Base-by-base conservation (phyloP, 2,329 filamentous ascomycete genomes). In the Xylariaceae sp. region DNA sequence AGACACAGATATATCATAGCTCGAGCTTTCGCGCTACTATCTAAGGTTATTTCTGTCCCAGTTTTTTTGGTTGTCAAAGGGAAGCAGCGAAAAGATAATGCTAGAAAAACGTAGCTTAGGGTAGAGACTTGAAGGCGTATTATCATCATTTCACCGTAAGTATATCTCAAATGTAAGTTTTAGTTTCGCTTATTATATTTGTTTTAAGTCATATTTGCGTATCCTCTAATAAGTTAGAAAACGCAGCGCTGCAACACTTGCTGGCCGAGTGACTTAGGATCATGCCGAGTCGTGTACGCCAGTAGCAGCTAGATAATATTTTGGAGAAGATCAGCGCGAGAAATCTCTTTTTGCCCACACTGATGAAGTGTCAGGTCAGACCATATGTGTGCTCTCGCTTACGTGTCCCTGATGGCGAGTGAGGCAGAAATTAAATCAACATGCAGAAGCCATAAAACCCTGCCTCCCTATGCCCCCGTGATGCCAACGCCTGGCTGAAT, bases 401-500 rank as follows among this genome's bases (percentile, higher is more conserved):
- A n/a, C 23, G 16, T 16, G 12, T 29, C 33, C 11, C 14, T 29
- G 31, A 44, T 17, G 41, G 39, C n/a, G 60, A 47, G 63, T 58
- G 21, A 54, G 50, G 52, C 8, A 26, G 39, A 34, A 24, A 29
- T 24, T 54, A 57, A 60, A 60, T 43, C 52, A 59, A 56, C 50
- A 66, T 61, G 64, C 55, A 63, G 41, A 63, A 66, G 58, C 61
- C 53, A 61, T 58, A 24, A 46, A 46, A 57, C 48, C 53, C 52
- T 48, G 50, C 61, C 60, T 56, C 48, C 65, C 45, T 62, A 67
- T 68, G 61, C 63, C 67, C 64, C 64, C 59, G 17, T 67, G 48
- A 61, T 64, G 43, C 49, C 57, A 70, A 71, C 68, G 68, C 68
- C 68, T 65, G 62, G 68, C 67, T 68, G 56, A 62, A 67, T 50